Base-by-base conservation (phyloP, 2,329 filamentous ascomycete species). In the Chalaropsis thielavioides region DNA sequence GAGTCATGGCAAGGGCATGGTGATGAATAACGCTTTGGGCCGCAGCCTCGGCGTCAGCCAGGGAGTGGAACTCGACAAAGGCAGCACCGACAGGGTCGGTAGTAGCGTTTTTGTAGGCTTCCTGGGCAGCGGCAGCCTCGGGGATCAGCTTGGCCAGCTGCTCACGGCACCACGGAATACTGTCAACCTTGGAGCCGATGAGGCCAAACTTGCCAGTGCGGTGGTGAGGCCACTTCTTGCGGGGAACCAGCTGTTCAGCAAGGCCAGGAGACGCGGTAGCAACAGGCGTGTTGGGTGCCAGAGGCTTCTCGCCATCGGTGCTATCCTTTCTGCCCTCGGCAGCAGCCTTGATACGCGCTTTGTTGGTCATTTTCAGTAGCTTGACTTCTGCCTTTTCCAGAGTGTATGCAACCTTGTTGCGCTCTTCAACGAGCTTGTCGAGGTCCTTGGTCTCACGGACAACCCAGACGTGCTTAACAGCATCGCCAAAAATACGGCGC, bases 21-120 rank as follows among this genome's bases (percentile, higher is more conserved):
- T 96, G 91, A 74, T 96, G 91, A 2, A 91, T 85, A 8, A 97
- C 80, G 27, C 88, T 86, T 74, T 99, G 94, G 73, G 84, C 92
- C 15, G 92, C 92, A 63, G 83, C 81, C 74, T 99, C 92, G 15
- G 94, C 94, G 65, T 89, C 88, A 64, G 87, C 83, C 72, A 96
- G 90, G 1, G 81, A 84, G 68, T 83, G 80, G 71, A 97, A 99
- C 73, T 97, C 92, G 69, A 99, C 85, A 71, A 99, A 99, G 11
- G 94, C 89, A 24, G 90, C 87, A 15, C 87, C 84, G 40, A 90
- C 78, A 68, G 84, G 81, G 67, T 84, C 81, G 58, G 80, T 83
- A 46, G 88, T 81, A 62, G 88, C 84, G 31, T 79, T 76, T 61
- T 80, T 81, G 72, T 92, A 89, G 61, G 81, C 79, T 49, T 79